phyloP scores from a whole-genome alignment of 345 rosid genomes.

The Hypericum androsaemum region DNA sequence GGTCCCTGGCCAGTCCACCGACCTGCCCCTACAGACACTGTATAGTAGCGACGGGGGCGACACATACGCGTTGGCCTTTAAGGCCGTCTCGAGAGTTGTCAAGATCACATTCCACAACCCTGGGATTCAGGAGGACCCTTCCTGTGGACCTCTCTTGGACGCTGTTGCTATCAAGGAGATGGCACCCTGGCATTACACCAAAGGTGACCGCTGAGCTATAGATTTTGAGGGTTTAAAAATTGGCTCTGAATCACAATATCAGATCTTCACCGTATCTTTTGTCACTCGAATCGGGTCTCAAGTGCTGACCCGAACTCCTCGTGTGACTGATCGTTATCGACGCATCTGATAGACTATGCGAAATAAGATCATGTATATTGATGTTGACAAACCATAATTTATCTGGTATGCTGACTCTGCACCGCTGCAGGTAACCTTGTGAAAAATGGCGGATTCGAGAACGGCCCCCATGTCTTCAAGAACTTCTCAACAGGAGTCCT shows the following conservation, averaged over 20 bases:
- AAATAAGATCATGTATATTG: too few relatives aligned
- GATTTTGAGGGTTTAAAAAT: too few relatives aligned
- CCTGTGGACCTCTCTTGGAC: conserved; percentile 83
- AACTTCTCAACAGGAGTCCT: conserved; percentile 79
- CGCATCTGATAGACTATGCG: too few relatives aligned
- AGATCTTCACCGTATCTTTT: too few relatives aligned
- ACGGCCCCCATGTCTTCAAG: conserved; percentile 66
- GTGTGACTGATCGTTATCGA: too few relatives aligned
- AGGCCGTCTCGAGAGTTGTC: conserved; percentile 33
- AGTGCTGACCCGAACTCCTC: too few relatives aligned
- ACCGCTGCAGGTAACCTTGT: conserved; percentile 58
- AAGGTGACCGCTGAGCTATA: conserved; percentile 22
- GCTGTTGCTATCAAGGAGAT: conserved; percentile 76
- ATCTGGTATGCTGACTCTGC: too few relatives aligned
- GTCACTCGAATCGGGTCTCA: too few relatives aligned
- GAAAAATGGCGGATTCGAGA: conserved; percentile 68
- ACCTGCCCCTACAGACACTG: conserved; percentile 55
- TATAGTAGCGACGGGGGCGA: conserved; percentile 75
- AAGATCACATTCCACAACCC: conserved; percentile 67
- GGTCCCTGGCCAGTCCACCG: conserved; percentile 42
- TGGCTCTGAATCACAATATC: too few relatives aligned
- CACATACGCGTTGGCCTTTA: conserved; percentile 69
- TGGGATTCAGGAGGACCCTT: conserved; percentile 71
- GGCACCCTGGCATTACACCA: conserved; percentile 28
- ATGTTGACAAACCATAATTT: too few relatives aligned